Base-by-base conservation (phyloP, 148 eudicot species). In the Chenopodium formosanum region DNA sequence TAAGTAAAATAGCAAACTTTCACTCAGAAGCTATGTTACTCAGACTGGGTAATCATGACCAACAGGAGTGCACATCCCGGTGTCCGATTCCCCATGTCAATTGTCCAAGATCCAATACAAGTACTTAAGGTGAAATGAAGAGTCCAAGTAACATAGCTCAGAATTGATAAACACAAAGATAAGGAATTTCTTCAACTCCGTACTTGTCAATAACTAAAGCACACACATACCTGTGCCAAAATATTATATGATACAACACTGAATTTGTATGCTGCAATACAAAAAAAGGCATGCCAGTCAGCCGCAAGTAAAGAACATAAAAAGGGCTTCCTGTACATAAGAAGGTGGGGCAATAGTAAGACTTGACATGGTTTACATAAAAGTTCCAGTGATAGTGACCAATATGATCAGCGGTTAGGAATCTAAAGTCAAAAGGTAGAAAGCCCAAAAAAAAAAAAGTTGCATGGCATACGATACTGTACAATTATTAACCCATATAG, bases 231-330 rank as follows among this genome's bases (percentile, higher is more conserved):
- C 97, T 95, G 98, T 70, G 97, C 98, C 85, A 95, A 78, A 79
- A 95, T 91, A 80, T 95, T 95, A 86, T 95, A 95, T 7, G 98
- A 93, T 79, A 95, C 94, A 56, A 93, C 83, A 65, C 97, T 87
- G 84, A 95, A 93, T 84, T 83, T 92, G 83, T 83, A 83, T 70
- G 94, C 98, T 95, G 94, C 76, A 85, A 76, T 25, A 86, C 29
- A 27, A 80, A 60, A 80, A 80, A 75, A 50, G 7, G 22, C 23
- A 32, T 12, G 64, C 67, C 29, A n/a, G 34, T 88, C 73, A 86
- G 80, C 68, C 17, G 77, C 8, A 52, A 32, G 31, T 27, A 27
- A 27, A 27, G 29, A 27, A 27, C 29, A 27, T 27, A 27, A 27
- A 27, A 27, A 27, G 29, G 29, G 29, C 29, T 27, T 27, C 29